These are phyloP conservation scores for Fraxinus americana DNA, from an alignment of 257 asterid species.

Conservation along the genomic window DNA sequence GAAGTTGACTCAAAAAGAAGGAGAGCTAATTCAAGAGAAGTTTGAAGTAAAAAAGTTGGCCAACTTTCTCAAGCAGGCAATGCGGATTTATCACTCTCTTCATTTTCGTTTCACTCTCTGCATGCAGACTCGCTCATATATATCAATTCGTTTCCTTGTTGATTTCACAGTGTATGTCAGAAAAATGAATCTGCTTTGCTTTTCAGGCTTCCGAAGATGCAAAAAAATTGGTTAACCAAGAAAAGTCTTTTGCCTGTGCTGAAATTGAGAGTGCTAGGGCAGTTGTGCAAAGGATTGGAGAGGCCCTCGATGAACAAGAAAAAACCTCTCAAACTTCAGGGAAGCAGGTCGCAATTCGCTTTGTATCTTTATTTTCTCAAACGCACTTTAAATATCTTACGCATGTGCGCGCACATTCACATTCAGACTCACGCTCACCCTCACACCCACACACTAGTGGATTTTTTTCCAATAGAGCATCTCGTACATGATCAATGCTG, in stretches of 20 bases:
- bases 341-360: slow-evolving; percentile 37
- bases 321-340: slow-evolving; percentile 61
- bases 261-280: slow-evolving; percentile 97
- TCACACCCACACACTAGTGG: background rate
- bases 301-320: slow-evolving; percentile 96
- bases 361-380: background rate
- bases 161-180: background rate
- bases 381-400: background rate
- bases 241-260: slow-evolving; percentile 98
- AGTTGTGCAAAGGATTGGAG: slow-evolving; percentile 92
- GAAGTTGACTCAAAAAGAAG: slow-evolving; percentile 81
- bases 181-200: slow-evolving; percentile 10
- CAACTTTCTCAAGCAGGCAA: slow-evolving; percentile 93
- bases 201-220: slow-evolving; percentile 98
- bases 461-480: background rate
- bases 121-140: background rate
- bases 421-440: background rate
- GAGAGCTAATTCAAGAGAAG: slow-evolving; percentile 88
- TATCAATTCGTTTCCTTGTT: background rate
- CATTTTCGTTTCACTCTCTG: background rate
- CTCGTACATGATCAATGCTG: background rate
- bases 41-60: slow-evolving; percentile 91
- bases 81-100: background rate
- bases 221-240: slow-evolving; percentile 90
- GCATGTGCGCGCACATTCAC: too few species aligned